A percentile compares a stretch with the other conserved stretches of the same genome.
These are phyloP conservation scores for Starmerella davenportii DNA, from an alignment of 805 yeast species.

Conservation along the genomic window DNA sequence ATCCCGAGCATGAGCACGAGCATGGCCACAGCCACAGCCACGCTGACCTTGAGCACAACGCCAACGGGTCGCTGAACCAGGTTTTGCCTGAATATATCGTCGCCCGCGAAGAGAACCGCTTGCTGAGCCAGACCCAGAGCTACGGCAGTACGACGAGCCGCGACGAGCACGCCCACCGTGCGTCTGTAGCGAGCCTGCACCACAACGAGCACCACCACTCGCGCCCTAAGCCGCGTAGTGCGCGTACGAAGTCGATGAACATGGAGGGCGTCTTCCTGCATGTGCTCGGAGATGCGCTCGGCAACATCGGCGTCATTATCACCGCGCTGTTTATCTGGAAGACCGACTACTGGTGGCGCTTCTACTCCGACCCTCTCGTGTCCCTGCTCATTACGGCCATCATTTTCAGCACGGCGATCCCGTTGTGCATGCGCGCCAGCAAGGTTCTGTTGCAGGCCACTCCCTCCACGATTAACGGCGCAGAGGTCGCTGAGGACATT, in stretches of 20 bases:
- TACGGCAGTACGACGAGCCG: conserved; percentile 16
- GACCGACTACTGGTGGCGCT: conserved; percentile 77
- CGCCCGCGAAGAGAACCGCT: conserved; percentile 16
- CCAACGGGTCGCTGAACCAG: conserved; percentile 6
- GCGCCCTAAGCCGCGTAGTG: conserved; percentile 13
- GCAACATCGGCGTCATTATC: conserved; percentile 79
- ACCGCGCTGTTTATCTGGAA: conserved; percentile 90
- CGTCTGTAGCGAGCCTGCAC: neutral
- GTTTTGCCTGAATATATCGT: conserved; percentile 14
- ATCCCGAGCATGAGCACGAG: neutral
- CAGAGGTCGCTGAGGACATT: conserved; percentile 52
- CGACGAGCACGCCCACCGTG: conserved; percentile 14
- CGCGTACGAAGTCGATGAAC: conserved; percentile 48
- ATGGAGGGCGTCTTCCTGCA: conserved; percentile 96
- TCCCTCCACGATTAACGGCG: conserved; percentile 66
- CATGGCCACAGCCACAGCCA: conserved; percentile 26
- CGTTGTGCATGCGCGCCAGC: conserved; percentile 70
- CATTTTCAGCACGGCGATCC: conserved; percentile 80
- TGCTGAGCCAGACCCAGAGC: conserved; percentile 8
- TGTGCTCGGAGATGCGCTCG: conserved; percentile 89
- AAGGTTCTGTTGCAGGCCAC: conserved; percentile 83
- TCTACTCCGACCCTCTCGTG: conserved; percentile 67
- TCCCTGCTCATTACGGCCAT: conserved; percentile 73
- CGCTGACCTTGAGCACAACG: conserved; percentile 14
- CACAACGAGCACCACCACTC: conserved; percentile 22